Evolutionary conservation across 2,329 filamentous ascomycete genomes (phyloP).

Genomic region (Xylariaceae sp.): DNA sequence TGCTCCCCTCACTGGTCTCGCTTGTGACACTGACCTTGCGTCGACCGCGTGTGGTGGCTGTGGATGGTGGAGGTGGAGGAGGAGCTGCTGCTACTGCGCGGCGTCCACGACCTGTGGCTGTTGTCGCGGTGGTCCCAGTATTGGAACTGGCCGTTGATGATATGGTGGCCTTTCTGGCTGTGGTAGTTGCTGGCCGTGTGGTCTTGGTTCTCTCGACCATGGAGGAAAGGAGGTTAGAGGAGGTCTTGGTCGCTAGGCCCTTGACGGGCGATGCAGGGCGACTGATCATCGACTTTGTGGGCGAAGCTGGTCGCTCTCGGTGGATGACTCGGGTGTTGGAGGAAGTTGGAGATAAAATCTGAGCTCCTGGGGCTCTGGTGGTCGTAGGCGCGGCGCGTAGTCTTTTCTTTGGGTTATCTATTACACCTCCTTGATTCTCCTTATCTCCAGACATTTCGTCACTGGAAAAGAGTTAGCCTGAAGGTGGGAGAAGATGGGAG

Average conservation of each 20-base stretch:
- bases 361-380: constrained; percentile 39
- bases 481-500: constrained; percentile 8
- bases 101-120: constrained; percentile 30
- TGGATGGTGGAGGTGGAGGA: constrained; percentile 37
- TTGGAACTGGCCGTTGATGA: constrained; percentile 42
- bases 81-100: constrained; percentile 37
- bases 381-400: constrained; percentile 40
- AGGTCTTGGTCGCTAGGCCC: constrained; percentile 34
- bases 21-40: constrained; percentile 57
- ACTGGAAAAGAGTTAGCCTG: constrained; percentile 40
- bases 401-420: constrained; percentile 68
- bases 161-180: constrained; percentile 44
- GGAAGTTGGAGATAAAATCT: constrained; percentile 77
- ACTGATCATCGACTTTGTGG: constrained; percentile 52
- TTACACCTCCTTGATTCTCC: constrained; percentile 62
- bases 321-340: constrained; percentile 70
- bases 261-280: constrained; percentile 33
- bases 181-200: constrained; percentile 43
- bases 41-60: constrained; percentile 43
- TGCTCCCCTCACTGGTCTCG: constrained; percentile 61
- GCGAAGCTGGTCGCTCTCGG: constrained; percentile 45
- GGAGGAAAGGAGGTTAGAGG: constrained; percentile 45
- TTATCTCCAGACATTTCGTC: constrained; percentile 67
- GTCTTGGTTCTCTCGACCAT: constrained; percentile 61
- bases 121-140: constrained; percentile 24